Evolutionary conservation across 2,329 filamentous ascomycete species (phyloP).

Genomic region (Diaporthe sp.): DNA sequence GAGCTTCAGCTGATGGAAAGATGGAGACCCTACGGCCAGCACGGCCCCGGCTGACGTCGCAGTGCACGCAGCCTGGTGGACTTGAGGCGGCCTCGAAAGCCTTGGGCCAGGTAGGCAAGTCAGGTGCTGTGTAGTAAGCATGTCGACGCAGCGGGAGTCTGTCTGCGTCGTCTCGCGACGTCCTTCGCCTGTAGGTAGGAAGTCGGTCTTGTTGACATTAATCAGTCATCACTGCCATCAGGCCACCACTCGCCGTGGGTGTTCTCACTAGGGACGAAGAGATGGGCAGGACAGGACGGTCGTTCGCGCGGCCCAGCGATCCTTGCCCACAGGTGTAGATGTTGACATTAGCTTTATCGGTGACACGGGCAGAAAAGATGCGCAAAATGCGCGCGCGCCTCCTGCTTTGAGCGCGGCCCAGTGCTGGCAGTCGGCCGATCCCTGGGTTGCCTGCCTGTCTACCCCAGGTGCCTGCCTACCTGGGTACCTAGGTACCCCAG

Average conservation of each 20-base stretch:
- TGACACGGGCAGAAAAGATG: conserved; percentile 27
- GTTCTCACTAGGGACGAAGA: not conserved
- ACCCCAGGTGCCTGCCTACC: not conserved
- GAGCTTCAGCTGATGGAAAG: conserved; percentile 18
- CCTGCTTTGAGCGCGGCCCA: conserved; percentile 34
- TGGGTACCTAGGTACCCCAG: not conserved
- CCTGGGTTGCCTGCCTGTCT: not conserved
- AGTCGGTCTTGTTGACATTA: not conserved
- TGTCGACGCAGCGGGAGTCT: not conserved
- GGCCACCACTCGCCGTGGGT: conserved; percentile 9
- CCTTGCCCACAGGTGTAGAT: conserved; percentile 11
- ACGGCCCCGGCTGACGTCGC: conserved; percentile 20
- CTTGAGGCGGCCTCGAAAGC: not conserved
- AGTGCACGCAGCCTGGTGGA: not conserved
- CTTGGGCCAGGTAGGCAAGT: not conserved
- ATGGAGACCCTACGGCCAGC: not conserved
- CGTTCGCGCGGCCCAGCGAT: conserved; percentile 7
- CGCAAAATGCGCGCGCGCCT: conserved; percentile 36
- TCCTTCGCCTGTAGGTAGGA: not conserved
- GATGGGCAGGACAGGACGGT: not conserved
- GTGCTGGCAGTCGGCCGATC: conserved; percentile 11
- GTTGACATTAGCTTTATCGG: conserved; percentile 32
- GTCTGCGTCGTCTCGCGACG: not conserved
- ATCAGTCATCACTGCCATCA: not conserved
- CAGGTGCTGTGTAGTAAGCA: not conserved